A percentile compares a stretch with the other conserved stretches of the same genome.
These are phyloP conservation scores for Parietichytrium sp. DNA, from an alignment of 108 stramenopile genomes.

Conservation along the genomic window DNA sequence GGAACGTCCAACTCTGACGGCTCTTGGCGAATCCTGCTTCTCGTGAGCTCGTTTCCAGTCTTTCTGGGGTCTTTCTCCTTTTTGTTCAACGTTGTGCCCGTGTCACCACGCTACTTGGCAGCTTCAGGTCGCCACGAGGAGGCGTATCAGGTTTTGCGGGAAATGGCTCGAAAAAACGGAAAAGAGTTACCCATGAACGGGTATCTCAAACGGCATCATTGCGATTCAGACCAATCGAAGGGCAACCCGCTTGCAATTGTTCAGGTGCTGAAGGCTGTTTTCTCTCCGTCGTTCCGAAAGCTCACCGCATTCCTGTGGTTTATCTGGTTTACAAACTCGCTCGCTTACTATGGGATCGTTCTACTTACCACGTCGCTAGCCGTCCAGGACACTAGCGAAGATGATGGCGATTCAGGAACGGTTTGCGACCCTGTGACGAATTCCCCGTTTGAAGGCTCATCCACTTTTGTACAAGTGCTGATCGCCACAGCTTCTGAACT, in stretches of 20 bases:
- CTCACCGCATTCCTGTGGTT: conserved; percentile 35
- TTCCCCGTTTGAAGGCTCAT: neutral
- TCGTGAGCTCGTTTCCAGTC: neutral
- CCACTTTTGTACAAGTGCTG: neutral
- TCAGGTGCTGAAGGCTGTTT: neutral
- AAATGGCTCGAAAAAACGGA: neutral
- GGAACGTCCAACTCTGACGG: neutral
- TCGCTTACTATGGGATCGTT: conserved; percentile 42
- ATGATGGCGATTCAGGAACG: neutral
- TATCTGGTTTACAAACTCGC: conserved; percentile 35
- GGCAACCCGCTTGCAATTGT: neutral
- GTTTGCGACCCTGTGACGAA: neutral
- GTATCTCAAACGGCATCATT: neutral
- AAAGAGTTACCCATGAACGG: neutral
- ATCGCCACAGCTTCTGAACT: conserved; percentile 32
- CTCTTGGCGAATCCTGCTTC: conserved; percentile 24
- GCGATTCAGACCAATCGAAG: neutral
- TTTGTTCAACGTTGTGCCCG: neutral
- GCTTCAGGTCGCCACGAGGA: neutral
- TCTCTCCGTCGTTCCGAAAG: neutral
- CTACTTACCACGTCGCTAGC: conserved; percentile 32
- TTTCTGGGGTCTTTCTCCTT: neutral
- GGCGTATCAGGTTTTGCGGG: neutral
- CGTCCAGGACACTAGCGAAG: neutral
- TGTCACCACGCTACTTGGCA: conserved; percentile 28